Conservation (phyloP, 768 basidiomycete species). For the Pleurotus cornucopiae region DNA sequence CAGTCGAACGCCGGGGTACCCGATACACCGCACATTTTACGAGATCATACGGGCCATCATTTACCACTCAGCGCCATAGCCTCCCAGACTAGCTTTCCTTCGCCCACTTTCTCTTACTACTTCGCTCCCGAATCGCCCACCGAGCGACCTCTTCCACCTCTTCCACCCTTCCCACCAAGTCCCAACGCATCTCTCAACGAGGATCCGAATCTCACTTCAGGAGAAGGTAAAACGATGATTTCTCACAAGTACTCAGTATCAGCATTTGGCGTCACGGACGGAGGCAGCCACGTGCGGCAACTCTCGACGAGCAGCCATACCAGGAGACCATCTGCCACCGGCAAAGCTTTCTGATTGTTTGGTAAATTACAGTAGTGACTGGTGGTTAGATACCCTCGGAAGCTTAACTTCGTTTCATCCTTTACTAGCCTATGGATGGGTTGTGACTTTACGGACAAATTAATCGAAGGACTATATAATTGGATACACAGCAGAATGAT, state of each 20-base stretch:
- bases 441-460: no score
- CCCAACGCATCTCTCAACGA: neutral
- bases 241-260: neutral
- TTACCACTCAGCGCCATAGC: slow-evolving; percentile 1
- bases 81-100: slow-evolving; percentile 6
- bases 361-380: no score
- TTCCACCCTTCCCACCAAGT: neutral
- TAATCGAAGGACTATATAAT: no score
- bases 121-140: neutral
- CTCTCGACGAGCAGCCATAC: neutral
- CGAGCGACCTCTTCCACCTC: neutral
- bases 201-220: neutral
- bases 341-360: neutral
- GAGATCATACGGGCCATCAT: neutral
- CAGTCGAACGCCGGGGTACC: no score
- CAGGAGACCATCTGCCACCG: neutral
- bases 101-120: slow-evolving; percentile 6
- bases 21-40: no score
- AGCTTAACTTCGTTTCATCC: no score
- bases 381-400: no score
- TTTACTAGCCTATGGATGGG: no score
- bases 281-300: neutral
- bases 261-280: neutral
- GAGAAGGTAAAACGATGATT: neutral
- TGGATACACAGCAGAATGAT: no score